Base-by-base conservation (phyloP, 306 rosid genomes). In the Inga laurina region DNA sequence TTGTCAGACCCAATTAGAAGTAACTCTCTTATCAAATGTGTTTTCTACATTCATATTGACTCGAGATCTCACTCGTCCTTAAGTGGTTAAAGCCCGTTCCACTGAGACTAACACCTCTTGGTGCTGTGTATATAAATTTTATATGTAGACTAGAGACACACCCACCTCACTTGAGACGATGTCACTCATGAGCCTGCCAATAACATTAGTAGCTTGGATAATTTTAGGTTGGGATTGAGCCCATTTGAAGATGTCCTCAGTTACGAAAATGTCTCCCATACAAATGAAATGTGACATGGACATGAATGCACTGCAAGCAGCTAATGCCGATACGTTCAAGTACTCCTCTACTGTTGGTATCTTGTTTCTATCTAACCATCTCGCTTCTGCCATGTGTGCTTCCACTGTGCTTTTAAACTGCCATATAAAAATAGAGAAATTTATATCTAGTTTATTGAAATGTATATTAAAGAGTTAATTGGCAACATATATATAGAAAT, bases 121-220 rank as follows among this genome's bases (percentile, higher is more conserved):
- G 8, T 39, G 8, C 6, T 37, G 34, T 32, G 34, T 32, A 39
- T 37, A 39, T 39, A 39, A 39, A 5, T 39, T 39, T 5, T 39
- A 6, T 39, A 39, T 39, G 43, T 1, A 6, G 30, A 27, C 30
- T 27, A 27, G 43, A 5, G 43, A 49, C 18, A 49, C 54, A 14
- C 19, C 4, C 8, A 81, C 87, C 84, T 88, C 57, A 45, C 64
- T 62, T 4, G 86, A 77, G 46, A 80, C 86, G 2, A 86, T 68
- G 65, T 88, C 89, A 51, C 78, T 66, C 89, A 88, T 88, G 46
- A 85, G 78, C 57, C 91, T 81, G 27, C 65, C 1, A 62, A 88
- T 67, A 1, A 51, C 41, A 4, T 66, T 8, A 39, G 86, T 19
- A 48, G 82, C 82, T 57, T 13, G 70, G 0, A 85, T 27, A 18